Evolutionary conservation across 257 asterid genomes (phyloP).

Genomic region (Anisodus acutangulus): DNA sequence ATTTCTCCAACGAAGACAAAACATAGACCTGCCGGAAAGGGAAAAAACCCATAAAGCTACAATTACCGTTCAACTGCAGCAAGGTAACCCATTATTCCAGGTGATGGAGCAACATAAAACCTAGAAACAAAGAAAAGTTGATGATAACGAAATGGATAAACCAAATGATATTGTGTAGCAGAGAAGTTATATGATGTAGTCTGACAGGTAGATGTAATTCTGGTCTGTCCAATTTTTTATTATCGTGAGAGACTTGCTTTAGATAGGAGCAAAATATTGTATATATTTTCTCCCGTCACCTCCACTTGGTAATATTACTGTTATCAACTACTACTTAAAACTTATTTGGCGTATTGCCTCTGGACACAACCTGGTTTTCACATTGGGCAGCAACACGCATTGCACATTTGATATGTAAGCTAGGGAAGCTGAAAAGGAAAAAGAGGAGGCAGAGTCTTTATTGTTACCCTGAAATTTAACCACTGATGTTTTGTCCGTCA

Average conservation of each 20-base stretch:
- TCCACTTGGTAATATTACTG: not conserved
- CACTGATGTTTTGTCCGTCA: not conserved
- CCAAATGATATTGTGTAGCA: not conserved
- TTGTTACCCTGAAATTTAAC: conserved; percentile 6
- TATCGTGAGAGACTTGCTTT: not conserved
- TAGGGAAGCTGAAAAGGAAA: not conserved
- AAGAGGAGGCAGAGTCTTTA: not conserved
- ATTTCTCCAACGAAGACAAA: conserved; percentile 24
- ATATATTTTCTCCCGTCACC: not conserved
- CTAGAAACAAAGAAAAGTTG: conserved; percentile 42
- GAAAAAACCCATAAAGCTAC: not conserved
- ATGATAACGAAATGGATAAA: conserved; percentile 20
- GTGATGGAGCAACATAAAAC: conserved; percentile 84
- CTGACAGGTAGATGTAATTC: not conserved
- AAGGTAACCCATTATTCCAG: conserved; percentile 83
- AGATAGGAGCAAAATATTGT: conserved; percentile 6
- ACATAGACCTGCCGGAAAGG: conserved; percentile 18
- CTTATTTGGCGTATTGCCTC: conserved; percentile 5
- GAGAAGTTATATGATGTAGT: not conserved
- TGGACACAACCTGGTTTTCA: not conserved
- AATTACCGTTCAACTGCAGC: conserved; percentile 78
- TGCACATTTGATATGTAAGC: not conserved
- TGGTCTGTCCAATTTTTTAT: conserved; percentile 7
- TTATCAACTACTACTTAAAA: not conserved
- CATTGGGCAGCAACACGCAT: conserved; percentile 16